A percentile compares a stretch with the other conserved stretches of the same genome.
Evolutionary conservation across 108 stramenopile species (phyloP).

Genomic region (Skeletonema tropicum): DNA sequence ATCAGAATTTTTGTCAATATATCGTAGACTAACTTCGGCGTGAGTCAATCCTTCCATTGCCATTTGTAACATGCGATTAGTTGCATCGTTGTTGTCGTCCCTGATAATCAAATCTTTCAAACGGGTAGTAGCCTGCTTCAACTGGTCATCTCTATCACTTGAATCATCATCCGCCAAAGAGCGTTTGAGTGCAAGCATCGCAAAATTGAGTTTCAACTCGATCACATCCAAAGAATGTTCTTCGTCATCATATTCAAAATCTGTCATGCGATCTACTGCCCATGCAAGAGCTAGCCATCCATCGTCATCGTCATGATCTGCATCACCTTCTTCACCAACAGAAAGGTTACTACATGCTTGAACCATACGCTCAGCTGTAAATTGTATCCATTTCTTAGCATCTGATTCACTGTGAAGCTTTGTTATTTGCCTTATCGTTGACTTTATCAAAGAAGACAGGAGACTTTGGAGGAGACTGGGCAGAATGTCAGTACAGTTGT

Average conservation of each 20-base stretch:
- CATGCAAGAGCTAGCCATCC: constrained; percentile 37
- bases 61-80: constrained; percentile 4
- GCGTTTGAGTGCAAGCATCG: neutral
- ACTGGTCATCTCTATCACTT: neutral
- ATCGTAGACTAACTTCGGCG: constrained; percentile 37
- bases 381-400: constrained; percentile 27
- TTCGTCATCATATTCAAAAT: constrained; percentile 4
- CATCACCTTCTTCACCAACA: constrained; percentile 24
- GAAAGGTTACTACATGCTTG: constrained; percentile 28
- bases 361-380: constrained; percentile 23
- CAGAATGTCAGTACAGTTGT: constrained; percentile 8
- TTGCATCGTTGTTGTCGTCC: neutral
- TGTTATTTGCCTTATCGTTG: constrained; percentile 28
- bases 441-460: constrained; percentile 22
- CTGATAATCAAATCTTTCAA: neutral
- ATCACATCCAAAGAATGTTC: constrained; percentile 21
- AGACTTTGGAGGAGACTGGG: constrained; percentile 20
- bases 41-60: constrained; percentile 28
- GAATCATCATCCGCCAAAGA: neutral
- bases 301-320: constrained; percentile 35
- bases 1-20: constrained; percentile 30
- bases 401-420: constrained; percentile 12
- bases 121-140: neutral
- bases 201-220: constrained; percentile 22
- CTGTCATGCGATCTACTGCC: constrained; percentile 18